Conservation (phyloP, 768 basidiomycete genomes). For the Coprinellus aureogranulatus region DNA sequence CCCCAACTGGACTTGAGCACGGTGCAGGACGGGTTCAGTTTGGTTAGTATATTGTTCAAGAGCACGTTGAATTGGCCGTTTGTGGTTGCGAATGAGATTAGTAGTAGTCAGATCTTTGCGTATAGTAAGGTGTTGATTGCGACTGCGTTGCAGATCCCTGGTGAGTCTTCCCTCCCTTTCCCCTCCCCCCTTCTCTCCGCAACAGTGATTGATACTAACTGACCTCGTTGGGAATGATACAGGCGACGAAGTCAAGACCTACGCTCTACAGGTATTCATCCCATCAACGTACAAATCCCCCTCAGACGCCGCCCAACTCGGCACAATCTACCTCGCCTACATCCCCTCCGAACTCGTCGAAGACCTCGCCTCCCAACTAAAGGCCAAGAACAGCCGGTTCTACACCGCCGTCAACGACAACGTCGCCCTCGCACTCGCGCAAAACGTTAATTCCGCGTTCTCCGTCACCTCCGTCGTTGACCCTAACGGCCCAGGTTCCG, state of each 20-base stretch:
- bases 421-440: conserved; percentile 57
- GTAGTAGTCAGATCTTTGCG: conserved; percentile 76
- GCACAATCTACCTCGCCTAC: conserved; percentile 71
- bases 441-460: conserved; percentile 69
- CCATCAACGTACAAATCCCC: conserved; percentile 54
- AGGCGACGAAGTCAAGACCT: conserved; percentile 38
- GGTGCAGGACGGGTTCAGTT: conserved; percentile 37
- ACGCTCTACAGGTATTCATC: conserved; percentile 67
- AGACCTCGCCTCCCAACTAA: conserved; percentile 63
- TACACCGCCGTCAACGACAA: conserved; percentile 50
- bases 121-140: conserved; percentile 52
- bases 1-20: conserved; percentile 21
- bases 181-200: conserved; percentile 4
- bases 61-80: conserved; percentile 62
- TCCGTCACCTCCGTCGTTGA: conserved; percentile 48
- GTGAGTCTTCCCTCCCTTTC: conserved; percentile 27
- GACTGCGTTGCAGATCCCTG: conserved; percentile 28
- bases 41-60: conserved; percentile 69
- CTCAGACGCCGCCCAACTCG: conserved; percentile 46
- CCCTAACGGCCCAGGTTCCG: conserved; percentile 24
- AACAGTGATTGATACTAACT: conserved; percentile 4
- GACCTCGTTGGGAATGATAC: conserved; percentile 11
- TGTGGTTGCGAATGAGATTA: conserved; percentile 54
- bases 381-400: conserved; percentile 56
- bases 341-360: conserved; percentile 58